These are phyloP conservation scores for Eimeria zaria DNA, from an alignment of 169 alveolate species.

Conservation along the genomic window DNA sequence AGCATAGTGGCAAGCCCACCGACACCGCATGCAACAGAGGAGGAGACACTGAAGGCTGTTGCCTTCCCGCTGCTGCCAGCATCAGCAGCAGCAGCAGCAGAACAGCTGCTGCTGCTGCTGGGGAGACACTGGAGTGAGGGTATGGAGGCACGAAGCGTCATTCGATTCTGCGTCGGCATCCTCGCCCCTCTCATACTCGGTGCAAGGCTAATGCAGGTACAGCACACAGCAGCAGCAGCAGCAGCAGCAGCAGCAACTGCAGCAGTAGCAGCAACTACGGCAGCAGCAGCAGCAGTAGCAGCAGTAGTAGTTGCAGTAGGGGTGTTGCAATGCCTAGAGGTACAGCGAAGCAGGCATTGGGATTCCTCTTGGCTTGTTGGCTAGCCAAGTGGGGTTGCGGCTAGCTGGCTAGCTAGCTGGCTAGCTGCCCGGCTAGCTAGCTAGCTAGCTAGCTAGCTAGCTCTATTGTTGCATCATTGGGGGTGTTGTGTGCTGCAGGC, in stretches of 20 bases:
- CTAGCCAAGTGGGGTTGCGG: not conserved
- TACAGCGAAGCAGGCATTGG: too few species aligned
- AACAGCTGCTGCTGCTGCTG: slow-evolving; percentile 61
- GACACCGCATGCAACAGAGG: slow-evolving; percentile 23
- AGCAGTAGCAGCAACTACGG: slow-evolving; percentile 29
- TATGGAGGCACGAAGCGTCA: slow-evolving; percentile 28
- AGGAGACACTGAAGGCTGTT: slow-evolving; percentile 34
- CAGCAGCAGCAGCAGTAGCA: not conserved
- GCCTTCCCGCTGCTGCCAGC: slow-evolving; percentile 69
- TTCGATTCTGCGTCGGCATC: slow-evolving; percentile 16
- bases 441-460: not conserved
- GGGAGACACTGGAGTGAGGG: slow-evolving; percentile 65
- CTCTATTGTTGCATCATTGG: not conserved
- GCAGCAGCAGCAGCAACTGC: slow-evolving; percentile 31
- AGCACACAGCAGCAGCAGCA: too few species aligned
- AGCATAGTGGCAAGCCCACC: not conserved
- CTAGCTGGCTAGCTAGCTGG: not conserved
- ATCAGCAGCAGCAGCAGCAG: slow-evolving; percentile 56
- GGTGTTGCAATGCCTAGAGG: too few species aligned
- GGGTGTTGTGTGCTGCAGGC: slow-evolving; percentile 15
- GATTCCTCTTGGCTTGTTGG: too few species aligned
- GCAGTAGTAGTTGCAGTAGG: not conserved
- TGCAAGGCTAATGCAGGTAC: slow-evolving; percentile 50
- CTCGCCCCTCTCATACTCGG: slow-evolving; percentile 58
- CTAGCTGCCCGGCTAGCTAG: not conserved